These are phyloP conservation scores for Zygoascus bituminiphila DNA, from an alignment of 805 yeast genomes.

Conservation along the genomic window DNA sequence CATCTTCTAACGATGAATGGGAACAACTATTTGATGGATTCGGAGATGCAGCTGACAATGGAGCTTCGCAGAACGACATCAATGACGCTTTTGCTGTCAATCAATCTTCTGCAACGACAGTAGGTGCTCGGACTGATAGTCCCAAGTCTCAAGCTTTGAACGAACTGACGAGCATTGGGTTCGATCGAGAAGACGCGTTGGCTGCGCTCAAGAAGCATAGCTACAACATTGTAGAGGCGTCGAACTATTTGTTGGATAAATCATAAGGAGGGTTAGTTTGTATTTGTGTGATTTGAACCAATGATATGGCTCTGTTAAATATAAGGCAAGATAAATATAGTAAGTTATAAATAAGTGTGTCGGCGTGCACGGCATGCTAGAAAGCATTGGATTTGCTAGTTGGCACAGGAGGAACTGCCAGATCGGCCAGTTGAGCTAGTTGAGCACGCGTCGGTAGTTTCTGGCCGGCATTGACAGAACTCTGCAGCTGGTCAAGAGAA, in stretches of 20 bases:
- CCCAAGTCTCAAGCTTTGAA: constrained; percentile 52
- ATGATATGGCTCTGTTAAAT: not conserved
- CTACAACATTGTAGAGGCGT: constrained; percentile 81
- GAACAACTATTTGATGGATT: constrained; percentile 88
- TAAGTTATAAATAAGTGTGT: not conserved
- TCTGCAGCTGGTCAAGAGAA: constrained; percentile 7
- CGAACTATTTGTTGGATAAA: constrained; percentile 65
- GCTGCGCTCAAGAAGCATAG: constrained; percentile 60
- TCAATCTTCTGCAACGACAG: constrained; percentile 8
- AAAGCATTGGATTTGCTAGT: not conserved
- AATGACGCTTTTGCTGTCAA: constrained; percentile 17
- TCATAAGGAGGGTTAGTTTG: not conserved
- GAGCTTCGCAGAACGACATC: constrained; percentile 12
- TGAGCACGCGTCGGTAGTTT: constrained; percentile 10
- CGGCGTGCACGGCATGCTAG: not conserved
- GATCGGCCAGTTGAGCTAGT: constrained; percentile 7
- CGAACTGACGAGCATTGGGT: constrained; percentile 88
- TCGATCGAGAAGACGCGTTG: constrained; percentile 53
- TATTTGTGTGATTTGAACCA: not conserved
- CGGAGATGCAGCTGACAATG: constrained; percentile 32
- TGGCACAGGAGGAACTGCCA: not conserved
- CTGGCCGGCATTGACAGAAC: constrained; percentile 7
- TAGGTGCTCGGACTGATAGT: constrained; percentile 7
- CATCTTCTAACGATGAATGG: constrained; percentile 64
- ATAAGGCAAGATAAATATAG: not conserved